These are phyloP conservation scores for Paradendryphiella salina DNA, from an alignment of 2,329 filamentous ascomycete genomes.

Conservation along the genomic window DNA sequence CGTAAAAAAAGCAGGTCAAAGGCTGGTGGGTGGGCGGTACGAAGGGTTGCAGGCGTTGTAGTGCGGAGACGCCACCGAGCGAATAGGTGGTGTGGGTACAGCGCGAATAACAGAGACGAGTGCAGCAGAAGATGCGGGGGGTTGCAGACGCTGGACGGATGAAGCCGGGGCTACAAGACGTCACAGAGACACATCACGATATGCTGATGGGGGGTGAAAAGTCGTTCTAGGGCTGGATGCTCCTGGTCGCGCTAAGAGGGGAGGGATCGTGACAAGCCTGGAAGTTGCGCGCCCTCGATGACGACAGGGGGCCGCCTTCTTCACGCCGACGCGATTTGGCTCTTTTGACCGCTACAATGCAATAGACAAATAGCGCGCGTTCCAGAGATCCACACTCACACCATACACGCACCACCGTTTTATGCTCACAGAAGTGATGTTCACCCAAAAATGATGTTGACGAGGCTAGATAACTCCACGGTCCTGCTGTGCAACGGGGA, in stretches of 20 bases:
- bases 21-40: slow-evolving; percentile 2
- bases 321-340: background rate
- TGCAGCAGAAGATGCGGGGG: background rate
- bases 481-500: background rate
- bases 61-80: slow-evolving; percentile 6
- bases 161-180: slow-evolving; percentile 5
- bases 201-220: slow-evolving; percentile 4
- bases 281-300: slow-evolving; percentile 12
- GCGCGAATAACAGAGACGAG: background rate
- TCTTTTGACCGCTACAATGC: background rate
- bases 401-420: background rate
- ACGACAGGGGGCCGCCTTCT: slow-evolving; percentile 15
- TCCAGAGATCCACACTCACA: background rate
- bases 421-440: too few species aligned
- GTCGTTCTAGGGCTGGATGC: background rate
- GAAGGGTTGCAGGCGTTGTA: slow-evolving; percentile 3
- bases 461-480: too few species aligned
- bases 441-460: too few species aligned
- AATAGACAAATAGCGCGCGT: too few species aligned
- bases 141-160: background rate
- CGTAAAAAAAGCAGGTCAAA: slow-evolving; percentile 1
- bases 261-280: background rate
- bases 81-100: slow-evolving; percentile 1
- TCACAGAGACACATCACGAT: background rate
- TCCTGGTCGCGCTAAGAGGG: slow-evolving; percentile 8